Evolutionary conservation across 2,329 filamentous ascomycete genomes (phyloP), one percentile per base, ranked within the genome.

Genomic region (Colletotrichum sp.): DNA sequence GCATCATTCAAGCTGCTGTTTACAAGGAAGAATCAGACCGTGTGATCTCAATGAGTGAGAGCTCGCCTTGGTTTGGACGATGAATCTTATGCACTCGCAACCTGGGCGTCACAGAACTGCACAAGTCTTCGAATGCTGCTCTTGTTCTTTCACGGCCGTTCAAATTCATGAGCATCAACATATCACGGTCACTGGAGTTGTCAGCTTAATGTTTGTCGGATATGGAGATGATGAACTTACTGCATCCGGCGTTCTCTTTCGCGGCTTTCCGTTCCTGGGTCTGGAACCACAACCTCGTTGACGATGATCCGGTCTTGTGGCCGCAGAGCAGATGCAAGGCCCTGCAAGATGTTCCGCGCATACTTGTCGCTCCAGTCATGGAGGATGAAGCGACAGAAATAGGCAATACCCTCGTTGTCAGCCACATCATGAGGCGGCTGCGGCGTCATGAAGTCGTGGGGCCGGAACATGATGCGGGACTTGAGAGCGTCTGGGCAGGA

Each of bases 291-390:
- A 8, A 71, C 69, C 8, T 71, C 69, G 30, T 71, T 71, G 4
- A 71, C 34, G 5, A 71, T 66, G 6, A 71, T 71, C 1, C 69
- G 69, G 12, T 71, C 69, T 12, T 71, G 32, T 5, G 25, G 69
- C 7, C 61, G 25, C 43, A 71, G 6, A 13, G 61, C 34, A 5
- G 61, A 56, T 6, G 69, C 69, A 1, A 71, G 30, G 12, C 32
- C 27, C 22, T 71, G 69, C 10, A 85, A 78, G 25, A 88, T 87
- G n/a, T 77, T 74, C 2, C 78, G 71, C 0, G 82, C 79, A 15
- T 86, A 80, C 3, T 81, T 81, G 30, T 89, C 86, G 0, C 85
- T 82, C 88, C 88, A 90, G 78, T 89, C 87, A 76, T 90, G 88
- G 5, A 90, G 78, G 25, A 90, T 88, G 74, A 84, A 83, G 32